Conservation (phyloP, 176 grass and related monocot species). For the Melocanna baccifera region DNA sequence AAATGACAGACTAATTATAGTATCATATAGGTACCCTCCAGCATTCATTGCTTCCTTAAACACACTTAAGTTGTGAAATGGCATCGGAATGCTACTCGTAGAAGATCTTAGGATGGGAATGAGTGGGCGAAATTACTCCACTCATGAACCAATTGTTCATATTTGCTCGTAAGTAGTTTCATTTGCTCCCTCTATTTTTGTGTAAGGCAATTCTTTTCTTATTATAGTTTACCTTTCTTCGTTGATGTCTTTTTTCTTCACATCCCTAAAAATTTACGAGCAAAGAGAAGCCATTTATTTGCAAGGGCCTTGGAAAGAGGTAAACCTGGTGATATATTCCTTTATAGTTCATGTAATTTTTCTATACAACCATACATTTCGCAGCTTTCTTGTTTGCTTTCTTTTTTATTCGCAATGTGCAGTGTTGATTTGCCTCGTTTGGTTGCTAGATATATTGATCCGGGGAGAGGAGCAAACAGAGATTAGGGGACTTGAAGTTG, state of each 20-base stretch:
- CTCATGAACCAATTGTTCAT: constrained; percentile 1
- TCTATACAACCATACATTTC: not conserved
- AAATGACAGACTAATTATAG: constrained; percentile 31
- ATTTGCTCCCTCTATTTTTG: not conserved
- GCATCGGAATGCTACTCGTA: not conserved
- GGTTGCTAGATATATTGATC: not conserved
- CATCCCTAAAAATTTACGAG: not conserved
- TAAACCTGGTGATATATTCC: constrained; percentile 1
- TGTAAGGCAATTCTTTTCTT: not conserved
- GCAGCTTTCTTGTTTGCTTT: not conserved
- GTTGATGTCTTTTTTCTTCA: not conserved
- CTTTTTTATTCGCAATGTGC: not conserved
- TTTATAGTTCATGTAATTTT: not conserved
- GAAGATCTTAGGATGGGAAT: constrained; percentile 15
- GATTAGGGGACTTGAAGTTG: not conserved
- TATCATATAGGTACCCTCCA: not conserved
- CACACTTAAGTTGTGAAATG: not conserved
- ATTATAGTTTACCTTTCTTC: not conserved
- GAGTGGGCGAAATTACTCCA: constrained; percentile 28
- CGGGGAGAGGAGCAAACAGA: not conserved
- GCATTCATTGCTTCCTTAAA: not conserved
- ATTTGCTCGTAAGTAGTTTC: not conserved
- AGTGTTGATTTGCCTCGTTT: not conserved
- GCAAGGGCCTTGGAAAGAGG: not conserved
- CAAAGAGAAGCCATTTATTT: not conserved